Evolutionary conservation across 164 flowering plant species (phyloP).

Genomic region (Tetrastigma voinierianum): DNA sequence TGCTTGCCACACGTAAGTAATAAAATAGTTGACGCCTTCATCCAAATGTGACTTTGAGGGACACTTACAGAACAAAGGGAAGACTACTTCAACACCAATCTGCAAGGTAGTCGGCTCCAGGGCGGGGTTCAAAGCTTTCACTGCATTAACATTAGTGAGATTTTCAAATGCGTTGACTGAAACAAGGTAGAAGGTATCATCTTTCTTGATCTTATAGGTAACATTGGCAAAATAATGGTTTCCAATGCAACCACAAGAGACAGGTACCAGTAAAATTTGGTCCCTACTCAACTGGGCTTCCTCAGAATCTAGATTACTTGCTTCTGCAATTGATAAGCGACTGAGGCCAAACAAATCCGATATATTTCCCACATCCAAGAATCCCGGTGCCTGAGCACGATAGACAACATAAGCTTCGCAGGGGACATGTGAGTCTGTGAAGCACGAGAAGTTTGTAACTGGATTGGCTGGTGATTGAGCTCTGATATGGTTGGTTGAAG

Average conservation of each 20-base stretch:
- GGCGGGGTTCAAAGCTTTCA: slow-evolving; percentile 48
- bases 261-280: slow-evolving; percentile 57
- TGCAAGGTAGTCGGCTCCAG: slow-evolving; percentile 34
- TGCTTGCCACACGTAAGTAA: slow-evolving; percentile 58
- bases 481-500: not conserved
- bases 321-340: slow-evolving; percentile 29
- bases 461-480: slow-evolving; percentile 27
- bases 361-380: slow-evolving; percentile 28
- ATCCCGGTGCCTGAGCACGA: slow-evolving; percentile 41
- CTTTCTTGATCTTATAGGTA: slow-evolving; percentile 45
- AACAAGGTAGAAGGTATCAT: slow-evolving; percentile 52
- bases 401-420: slow-evolving; percentile 55
- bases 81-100: slow-evolving; percentile 36
- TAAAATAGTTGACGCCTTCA: slow-evolving; percentile 30
- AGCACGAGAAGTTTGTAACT: slow-evolving; percentile 45
- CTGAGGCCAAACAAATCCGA: slow-evolving; percentile 57
- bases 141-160: slow-evolving; percentile 47
- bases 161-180: slow-evolving; percentile 41
- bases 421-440: slow-evolving; percentile 18
- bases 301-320: slow-evolving; percentile 46
- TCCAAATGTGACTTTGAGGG: slow-evolving; percentile 30
- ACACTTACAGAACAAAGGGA: slow-evolving; percentile 70
- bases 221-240: slow-evolving; percentile 45
- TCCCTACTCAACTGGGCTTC: slow-evolving; percentile 31
- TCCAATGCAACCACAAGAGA: slow-evolving; percentile 53